Evolutionary conservation across 73 alveolate genomes (phyloP), one percentile per base, ranked within the genome.

Genomic region (Paramecium bursaria): DNA sequence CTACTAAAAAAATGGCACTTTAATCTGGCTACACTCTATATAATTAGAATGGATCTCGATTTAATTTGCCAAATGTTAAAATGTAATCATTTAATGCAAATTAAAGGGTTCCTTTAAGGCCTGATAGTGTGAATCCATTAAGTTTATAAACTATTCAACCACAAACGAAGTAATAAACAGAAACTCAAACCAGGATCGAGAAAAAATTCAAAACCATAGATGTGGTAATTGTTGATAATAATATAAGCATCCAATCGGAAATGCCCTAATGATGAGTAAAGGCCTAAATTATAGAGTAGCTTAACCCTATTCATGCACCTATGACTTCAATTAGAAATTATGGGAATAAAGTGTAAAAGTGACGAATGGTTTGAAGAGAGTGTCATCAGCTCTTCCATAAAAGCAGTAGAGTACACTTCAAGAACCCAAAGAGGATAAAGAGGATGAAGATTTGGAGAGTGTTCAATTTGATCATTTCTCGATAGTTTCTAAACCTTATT

Each of bases 211-310:
- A 3, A 14, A 3, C 6, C 21, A 22, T 50, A 50, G 25, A 50
- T 50, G 21, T 54, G 48, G 29, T n/a, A n/a, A n/a, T n/a, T 23
- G 27, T 57, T 57, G 76, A 57, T 30, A 27, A 4, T 57, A 29
- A 27, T 27, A 7, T 30, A 39, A 57, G 76, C 27, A 48, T 11
- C 76, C 76, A n/a, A n/a, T n/a, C n/a, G n/a, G n/a, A n/a, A n/a
- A n/a, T 57, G 76, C 76, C 27, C 51, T 57, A 21, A 57, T 57
- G 76, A 57, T 57, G 76, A 57, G 33, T 57, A 57, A 57, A 42
- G 27, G 33, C 33, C 27, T 57, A 25, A 57, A 57, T 57, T 57
- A 57, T 10, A 23, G 76, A 57, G 33, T 57, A 29, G 76, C 76
- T 6, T 30, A 57, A 14, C 76, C 76, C 17, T 57, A 57, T 30